These are phyloP conservation scores for Psilocybe sp. DNA, from an alignment of 768 basidiomycete genomes.

Conservation along the genomic window DNA sequence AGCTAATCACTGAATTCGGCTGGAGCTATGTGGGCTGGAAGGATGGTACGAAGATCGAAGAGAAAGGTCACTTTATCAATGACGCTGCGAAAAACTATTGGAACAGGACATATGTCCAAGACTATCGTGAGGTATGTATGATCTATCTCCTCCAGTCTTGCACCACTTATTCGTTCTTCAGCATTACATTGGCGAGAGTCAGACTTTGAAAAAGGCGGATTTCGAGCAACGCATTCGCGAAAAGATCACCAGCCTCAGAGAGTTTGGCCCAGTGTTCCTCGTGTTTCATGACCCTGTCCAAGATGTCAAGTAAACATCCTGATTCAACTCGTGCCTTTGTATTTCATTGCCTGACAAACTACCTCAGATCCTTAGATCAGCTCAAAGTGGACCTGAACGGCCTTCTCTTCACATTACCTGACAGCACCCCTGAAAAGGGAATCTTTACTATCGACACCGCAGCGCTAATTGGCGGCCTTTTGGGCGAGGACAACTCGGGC, in stretches of 20 bases:
- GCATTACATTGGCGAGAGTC: conserved; percentile 53
- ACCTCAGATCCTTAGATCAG: conserved; percentile 50
- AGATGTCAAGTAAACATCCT: conserved; percentile 63
- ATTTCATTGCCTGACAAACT: background rate
- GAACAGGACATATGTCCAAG: conserved; percentile 63
- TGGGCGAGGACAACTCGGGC: conserved; percentile 54
- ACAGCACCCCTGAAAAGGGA: conserved; percentile 45
- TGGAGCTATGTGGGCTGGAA: conserved; percentile 63
- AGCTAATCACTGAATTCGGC: conserved; percentile 79
- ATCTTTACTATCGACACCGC: conserved; percentile 72
- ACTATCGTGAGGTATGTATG: conserved; percentile 53
- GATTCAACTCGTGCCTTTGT: background rate
- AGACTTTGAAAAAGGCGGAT: conserved; percentile 43
- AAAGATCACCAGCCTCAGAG: conserved; percentile 37
- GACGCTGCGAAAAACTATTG: conserved; percentile 54
- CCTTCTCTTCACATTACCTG: conserved; percentile 56
- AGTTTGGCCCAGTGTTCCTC: conserved; percentile 64
- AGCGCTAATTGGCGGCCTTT: conserved; percentile 71
- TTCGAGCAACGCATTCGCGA: conserved; percentile 52
- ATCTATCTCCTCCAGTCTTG: background rate
- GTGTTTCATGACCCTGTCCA: conserved; percentile 78
- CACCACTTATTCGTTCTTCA: conserved; percentile 21
- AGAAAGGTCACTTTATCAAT: conserved; percentile 61
- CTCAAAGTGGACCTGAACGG: conserved; percentile 54
- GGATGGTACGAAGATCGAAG: conserved; percentile 42